A percentile compares a stretch with the other conserved stretches of the same genome.
phyloP scores from a whole-genome alignment of 805 yeast species.

The Metschnikowia sp. region DNA sequence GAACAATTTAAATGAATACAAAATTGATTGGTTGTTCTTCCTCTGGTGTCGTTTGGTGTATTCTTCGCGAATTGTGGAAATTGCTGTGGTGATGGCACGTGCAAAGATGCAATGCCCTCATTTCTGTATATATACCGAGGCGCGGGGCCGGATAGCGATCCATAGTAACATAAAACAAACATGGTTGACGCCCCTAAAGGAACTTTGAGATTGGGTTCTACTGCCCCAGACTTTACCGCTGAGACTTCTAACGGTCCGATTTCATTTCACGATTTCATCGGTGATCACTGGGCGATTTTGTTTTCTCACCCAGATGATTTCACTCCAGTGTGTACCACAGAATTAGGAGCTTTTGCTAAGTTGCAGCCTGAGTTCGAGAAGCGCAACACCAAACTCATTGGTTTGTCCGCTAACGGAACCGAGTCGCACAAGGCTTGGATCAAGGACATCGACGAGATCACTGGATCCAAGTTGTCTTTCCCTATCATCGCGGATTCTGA shows the following conservation, averaged over 20 bases:
- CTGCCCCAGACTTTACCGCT: conserved; percentile 86
- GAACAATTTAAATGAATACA: no score
- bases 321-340: conserved; percentile 96
- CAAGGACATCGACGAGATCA: conserved; percentile 83
- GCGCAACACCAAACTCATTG: conserved; percentile 85
- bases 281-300: conserved; percentile 81
- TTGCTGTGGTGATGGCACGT: conserved; percentile 18
- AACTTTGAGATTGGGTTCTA: conserved; percentile 66
- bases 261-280: conserved; percentile 83
- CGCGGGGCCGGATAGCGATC: not conserved
- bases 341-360: conserved; percentile 88
- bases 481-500: conserved; percentile 89
- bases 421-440: conserved; percentile 83
- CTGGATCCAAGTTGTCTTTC: conserved; percentile 73
- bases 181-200: conserved; percentile 17
- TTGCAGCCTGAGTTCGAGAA: conserved; percentile 84
- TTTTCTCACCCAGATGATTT: conserved; percentile 96
- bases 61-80: not conserved
- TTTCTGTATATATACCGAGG: not conserved
- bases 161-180: not conserved
- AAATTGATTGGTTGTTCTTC: no score
- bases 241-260: conserved; percentile 79
- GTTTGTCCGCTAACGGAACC: conserved; percentile 81
- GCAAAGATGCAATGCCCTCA: conserved; percentile 19
- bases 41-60: not conserved